phyloP scores from a whole-genome alignment of 179 eudicot species.

The Drosera spatulata region DNA sequence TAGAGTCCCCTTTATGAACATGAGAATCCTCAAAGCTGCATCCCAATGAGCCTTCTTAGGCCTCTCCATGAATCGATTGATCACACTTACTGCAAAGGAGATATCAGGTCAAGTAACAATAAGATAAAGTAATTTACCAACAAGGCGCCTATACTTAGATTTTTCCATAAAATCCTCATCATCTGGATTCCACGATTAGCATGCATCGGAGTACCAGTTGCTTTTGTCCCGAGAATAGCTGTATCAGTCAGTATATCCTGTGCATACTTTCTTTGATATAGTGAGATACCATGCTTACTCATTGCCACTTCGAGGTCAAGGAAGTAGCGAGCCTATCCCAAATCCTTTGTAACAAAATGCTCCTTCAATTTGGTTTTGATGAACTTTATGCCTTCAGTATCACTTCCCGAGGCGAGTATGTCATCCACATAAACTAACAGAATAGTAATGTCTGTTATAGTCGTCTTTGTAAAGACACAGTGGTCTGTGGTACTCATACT shows the following conservation, averaged over 20 bases:
- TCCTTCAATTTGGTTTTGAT: background rate
- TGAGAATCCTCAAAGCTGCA: background rate
- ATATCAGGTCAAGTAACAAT: background rate
- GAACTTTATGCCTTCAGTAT: too few species aligned
- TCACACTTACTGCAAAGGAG: background rate
- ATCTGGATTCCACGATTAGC: background rate
- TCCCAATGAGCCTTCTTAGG: background rate
- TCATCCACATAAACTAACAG: background rate
- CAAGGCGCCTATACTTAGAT: background rate
- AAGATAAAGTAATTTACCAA: background rate
- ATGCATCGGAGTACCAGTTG: background rate
- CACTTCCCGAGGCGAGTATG: too few species aligned
- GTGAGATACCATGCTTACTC: background rate
- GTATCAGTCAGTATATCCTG: background rate
- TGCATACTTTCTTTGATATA: background rate
- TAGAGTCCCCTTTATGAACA: too few species aligned
- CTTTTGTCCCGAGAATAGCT: background rate
- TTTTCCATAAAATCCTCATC: background rate
- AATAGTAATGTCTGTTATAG: background rate
- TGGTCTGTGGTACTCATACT: background rate
- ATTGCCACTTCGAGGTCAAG: background rate
- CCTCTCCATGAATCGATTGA: background rate
- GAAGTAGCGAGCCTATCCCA: background rate
- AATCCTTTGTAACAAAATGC: too few species aligned
- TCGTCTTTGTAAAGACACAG: background rate